These are phyloP conservation scores for Ophiosphaerella herpotricha DNA, from an alignment of 2,329 filamentous ascomycete genomes.

Conservation along the genomic window DNA sequence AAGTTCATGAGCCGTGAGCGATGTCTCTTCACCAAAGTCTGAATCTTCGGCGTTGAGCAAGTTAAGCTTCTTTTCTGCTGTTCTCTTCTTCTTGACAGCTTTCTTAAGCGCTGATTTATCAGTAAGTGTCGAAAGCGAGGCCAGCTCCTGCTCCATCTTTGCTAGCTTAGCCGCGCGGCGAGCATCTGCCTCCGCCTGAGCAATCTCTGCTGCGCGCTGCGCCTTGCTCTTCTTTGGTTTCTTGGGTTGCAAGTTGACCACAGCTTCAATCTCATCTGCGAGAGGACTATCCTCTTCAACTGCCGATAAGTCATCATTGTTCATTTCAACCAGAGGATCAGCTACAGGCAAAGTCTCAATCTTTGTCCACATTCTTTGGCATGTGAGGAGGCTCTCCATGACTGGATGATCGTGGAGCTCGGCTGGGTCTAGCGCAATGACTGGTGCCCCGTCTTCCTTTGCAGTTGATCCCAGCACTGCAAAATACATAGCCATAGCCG, in stretches of 20 bases:
- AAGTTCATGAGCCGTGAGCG: slow-evolving; percentile 75
- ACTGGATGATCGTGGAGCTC: slow-evolving; percentile 87
- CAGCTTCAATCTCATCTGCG: slow-evolving; percentile 43
- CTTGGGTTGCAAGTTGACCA: slow-evolving; percentile 36
- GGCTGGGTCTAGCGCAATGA: slow-evolving; percentile 70
- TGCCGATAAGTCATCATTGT: slow-evolving; percentile 39
- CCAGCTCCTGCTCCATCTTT: slow-evolving; percentile 71
- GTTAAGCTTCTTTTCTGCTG: slow-evolving; percentile 32
- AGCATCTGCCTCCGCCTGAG: slow-evolving; percentile 60
- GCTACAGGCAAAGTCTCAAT: slow-evolving; percentile 68
- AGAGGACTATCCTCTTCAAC: slow-evolving; percentile 40
- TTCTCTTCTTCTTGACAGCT: slow-evolving; percentile 50
- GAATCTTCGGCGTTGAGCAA: slow-evolving; percentile 66
- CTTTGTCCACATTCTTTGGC: slow-evolving; percentile 77
- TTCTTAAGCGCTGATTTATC: slow-evolving; percentile 54
- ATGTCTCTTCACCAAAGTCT: slow-evolving; percentile 90
- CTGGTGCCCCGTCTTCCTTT: slow-evolving; percentile 56
- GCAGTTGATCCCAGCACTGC: slow-evolving; percentile 84
- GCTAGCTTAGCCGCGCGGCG: slow-evolving; percentile 59
- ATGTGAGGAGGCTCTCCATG: slow-evolving; percentile 82
- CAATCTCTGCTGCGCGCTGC: slow-evolving; percentile 56
- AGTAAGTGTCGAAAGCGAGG: slow-evolving; percentile 69
- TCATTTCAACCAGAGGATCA: slow-evolving; percentile 47
- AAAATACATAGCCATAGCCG: slow-evolving; percentile 90
- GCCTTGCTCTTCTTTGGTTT: slow-evolving; percentile 53